phyloP scores from a whole-genome alignment of 2,329 filamentous ascomycete genomes.

The Aspergillus terreus region DNA sequence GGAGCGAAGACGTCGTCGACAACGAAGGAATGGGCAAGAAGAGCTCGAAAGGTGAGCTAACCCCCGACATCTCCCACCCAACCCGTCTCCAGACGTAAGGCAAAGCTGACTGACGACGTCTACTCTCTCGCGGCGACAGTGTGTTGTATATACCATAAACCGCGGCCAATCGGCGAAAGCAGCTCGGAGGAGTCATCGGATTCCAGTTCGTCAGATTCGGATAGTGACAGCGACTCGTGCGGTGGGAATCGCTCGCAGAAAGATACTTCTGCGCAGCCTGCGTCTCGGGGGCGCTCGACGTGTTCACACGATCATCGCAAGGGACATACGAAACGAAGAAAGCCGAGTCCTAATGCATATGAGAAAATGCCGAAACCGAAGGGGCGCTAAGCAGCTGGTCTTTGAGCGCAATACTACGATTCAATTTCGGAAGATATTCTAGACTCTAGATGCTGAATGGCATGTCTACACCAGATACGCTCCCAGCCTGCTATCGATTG shows the following conservation, averaged over 20 bases:
- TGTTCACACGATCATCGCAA: slow-evolving; percentile 16
- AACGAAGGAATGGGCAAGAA: slow-evolving; percentile 95
- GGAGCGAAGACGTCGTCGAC: slow-evolving; percentile 90
- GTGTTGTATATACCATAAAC: slow-evolving; percentile 98
- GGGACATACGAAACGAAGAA: slow-evolving; percentile 28
- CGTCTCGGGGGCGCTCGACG: slow-evolving; percentile 7
- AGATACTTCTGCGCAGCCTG: slow-evolving; percentile 16
- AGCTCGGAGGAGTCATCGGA: slow-evolving; percentile 54
- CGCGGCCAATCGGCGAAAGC: slow-evolving; percentile 76
- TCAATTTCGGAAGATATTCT: no score
- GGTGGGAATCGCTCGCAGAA: slow-evolving; percentile 1
- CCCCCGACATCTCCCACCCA: no score
- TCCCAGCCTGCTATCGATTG: no score
- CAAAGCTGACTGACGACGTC: background rate
- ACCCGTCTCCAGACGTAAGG: background rate
- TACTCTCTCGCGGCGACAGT: slow-evolving; percentile 51
- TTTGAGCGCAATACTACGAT: no score
- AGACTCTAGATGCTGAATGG: no score
- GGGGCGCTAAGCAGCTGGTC: slow-evolving; percentile 4
- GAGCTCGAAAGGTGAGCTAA: slow-evolving; percentile 73
- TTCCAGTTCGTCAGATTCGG: slow-evolving; percentile 54
- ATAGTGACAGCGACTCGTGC: slow-evolving; percentile 28
- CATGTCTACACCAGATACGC: no score
- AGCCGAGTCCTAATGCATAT: slow-evolving; percentile 45
- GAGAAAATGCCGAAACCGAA: slow-evolving; percentile 42